Conservation (phyloP, 2,329 filamentous ascomycete species). For the Dothideomycetidae sp. region DNA sequence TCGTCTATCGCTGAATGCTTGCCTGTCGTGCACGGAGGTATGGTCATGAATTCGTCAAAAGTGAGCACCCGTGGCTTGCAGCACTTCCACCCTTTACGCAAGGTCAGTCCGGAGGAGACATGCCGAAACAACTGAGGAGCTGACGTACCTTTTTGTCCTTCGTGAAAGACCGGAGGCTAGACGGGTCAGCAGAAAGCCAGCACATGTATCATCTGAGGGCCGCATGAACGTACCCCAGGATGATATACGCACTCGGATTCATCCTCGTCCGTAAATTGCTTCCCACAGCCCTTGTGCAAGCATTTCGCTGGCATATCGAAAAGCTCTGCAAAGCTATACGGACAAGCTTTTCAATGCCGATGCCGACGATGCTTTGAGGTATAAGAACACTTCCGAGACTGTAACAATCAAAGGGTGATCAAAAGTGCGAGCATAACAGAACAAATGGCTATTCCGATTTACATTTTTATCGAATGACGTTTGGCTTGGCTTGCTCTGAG, state of each 20-base stretch:
- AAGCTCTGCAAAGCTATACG: no score
- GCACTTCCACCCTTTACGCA: constrained; percentile 84
- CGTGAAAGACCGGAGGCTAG: constrained; percentile 66
- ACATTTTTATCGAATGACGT: no score
- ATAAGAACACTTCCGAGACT: no score
- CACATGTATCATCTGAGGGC: not conserved
- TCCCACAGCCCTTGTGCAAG: constrained; percentile 91
- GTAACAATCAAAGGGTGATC: no score
- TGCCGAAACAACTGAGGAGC: constrained; percentile 1
- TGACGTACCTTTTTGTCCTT: constrained; percentile 84
- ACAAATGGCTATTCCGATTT: no score
- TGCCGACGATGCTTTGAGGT: no score
- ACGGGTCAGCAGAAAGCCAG: constrained; percentile 4
- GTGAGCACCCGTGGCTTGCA: constrained; percentile 94
- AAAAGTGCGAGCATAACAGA: no score
- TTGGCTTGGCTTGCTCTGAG: no score
- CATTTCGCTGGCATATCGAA: constrained; percentile 65
- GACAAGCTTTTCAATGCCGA: no score
- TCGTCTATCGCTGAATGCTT: constrained; percentile 83
- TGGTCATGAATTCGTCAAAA: constrained; percentile 93
- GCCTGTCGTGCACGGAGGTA: constrained; percentile 82
- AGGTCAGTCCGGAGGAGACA: no score
- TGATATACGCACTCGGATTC: constrained; percentile 76
- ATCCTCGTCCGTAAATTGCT: constrained; percentile 65
- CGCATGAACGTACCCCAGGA: constrained; percentile 40